Percentiles rank a stretch among this genome's conserved stretches.
Evolutionary conservation across 164 flowering plant genomes (phyloP).

Genomic region (Macadamia tetraphylla): DNA sequence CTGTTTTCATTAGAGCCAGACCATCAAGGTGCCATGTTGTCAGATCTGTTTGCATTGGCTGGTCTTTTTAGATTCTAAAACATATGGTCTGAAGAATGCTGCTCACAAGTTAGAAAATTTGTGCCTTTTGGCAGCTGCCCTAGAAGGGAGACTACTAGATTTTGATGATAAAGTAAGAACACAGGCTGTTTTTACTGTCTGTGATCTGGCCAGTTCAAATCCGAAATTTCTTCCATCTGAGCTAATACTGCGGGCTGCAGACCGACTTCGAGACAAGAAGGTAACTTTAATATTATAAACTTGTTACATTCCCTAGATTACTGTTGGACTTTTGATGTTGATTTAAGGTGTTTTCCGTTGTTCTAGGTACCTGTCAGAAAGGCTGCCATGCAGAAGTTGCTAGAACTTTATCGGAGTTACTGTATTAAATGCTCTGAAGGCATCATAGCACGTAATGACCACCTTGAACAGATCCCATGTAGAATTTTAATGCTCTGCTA

Average conservation of each 20-base stretch:
- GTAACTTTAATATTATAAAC: conserved; percentile 23
- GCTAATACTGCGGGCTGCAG: conserved; percentile 48
- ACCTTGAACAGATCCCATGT: conserved; percentile 79
- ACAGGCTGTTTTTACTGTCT: conserved; percentile 59
- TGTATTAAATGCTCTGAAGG: conserved; percentile 63
- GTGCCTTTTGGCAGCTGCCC: conserved; percentile 48
- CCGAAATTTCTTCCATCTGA: conserved; percentile 38
- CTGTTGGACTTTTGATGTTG: background rate
- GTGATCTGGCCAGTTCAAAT: conserved; percentile 63
- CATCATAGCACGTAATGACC: conserved; percentile 30
- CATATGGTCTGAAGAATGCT: background rate
- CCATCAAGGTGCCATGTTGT: too few species aligned
- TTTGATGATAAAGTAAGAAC: conserved; percentile 82
- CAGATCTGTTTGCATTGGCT: too few species aligned
- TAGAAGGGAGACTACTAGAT: conserved; percentile 75
- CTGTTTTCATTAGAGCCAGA: too few species aligned
- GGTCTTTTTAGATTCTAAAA: too few species aligned
- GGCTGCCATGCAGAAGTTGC: conserved; percentile 64
- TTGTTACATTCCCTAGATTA: conserved; percentile 1
- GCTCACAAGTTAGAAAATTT: conserved; percentile 7
- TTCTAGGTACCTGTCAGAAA: conserved; percentile 73
- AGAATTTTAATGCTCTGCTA: conserved; percentile 73
- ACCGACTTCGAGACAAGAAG: conserved; percentile 94
- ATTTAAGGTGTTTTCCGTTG: conserved; percentile 1
- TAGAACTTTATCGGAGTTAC: conserved; percentile 69